phyloP scores from a whole-genome alignment of 106 monocot species.

The Agapanthus africanus region DNA sequence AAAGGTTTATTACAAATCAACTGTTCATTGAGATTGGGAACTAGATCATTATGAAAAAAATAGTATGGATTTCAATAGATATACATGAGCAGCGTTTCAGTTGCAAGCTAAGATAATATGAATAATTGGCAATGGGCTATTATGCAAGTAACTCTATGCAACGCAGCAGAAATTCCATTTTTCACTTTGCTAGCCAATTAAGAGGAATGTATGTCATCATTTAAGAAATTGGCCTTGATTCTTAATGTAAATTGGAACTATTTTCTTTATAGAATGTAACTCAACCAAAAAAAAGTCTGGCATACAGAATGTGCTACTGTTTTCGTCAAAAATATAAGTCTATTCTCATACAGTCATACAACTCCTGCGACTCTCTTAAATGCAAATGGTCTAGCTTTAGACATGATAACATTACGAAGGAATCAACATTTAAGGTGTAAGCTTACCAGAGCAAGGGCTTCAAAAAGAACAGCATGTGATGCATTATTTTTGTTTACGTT shows the following conservation, averaged over 20 bases:
- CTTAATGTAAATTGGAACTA: background rate
- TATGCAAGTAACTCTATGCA: background rate
- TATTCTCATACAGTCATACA: too few species aligned
- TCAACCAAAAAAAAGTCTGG: background rate
- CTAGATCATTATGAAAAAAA: background rate
- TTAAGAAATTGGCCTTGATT: background rate
- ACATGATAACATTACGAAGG: constrained; percentile 4
- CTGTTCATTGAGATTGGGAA: background rate
- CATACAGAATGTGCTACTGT: too few species aligned
- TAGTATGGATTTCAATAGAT: background rate
- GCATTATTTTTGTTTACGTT: constrained; percentile 99
- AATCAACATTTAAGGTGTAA: background rate
- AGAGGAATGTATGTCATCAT: background rate
- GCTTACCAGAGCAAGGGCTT: constrained; percentile 93
- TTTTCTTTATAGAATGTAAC: background rate
- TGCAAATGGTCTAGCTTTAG: background rate
- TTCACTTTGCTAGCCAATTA: background rate
- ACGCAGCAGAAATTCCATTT: background rate
- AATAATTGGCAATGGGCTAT: background rate
- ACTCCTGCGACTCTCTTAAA: background rate
- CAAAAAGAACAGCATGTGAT: constrained; percentile 98
- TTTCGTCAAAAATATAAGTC: too few species aligned
- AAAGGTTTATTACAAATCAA: background rate
- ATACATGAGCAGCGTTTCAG: background rate
- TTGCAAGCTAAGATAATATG: background rate